Conservation (phyloP, 441 rosid species). For the Capsella rubella region DNA sequence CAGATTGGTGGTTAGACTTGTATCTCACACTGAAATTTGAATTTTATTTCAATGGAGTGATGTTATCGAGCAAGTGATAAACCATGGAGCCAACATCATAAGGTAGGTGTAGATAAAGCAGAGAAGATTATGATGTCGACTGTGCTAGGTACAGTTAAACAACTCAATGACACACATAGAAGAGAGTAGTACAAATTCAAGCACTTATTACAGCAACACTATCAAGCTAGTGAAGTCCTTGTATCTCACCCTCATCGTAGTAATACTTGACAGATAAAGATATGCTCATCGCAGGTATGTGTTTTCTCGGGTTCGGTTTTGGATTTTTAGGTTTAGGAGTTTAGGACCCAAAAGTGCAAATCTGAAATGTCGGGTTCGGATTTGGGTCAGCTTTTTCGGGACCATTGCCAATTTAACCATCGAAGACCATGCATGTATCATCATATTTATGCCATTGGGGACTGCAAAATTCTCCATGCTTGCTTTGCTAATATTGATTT, state of each 20-base stretch:
- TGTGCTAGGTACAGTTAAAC: not conserved
- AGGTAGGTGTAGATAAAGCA: not conserved
- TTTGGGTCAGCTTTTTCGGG: too few species aligned
- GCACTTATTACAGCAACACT: not conserved
- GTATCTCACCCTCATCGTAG: not conserved
- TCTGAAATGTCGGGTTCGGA: too few species aligned
- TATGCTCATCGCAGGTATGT: constrained; percentile 7
- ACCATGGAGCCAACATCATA: not conserved
- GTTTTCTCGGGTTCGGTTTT: too few species aligned
- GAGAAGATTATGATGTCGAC: not conserved
- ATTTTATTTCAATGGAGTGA: not conserved
- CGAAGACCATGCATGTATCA: too few species aligned
- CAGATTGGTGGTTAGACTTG: not conserved
- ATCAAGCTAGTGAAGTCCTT: not conserved
- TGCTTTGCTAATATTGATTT: too few species aligned
- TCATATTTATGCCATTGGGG: too few species aligned
- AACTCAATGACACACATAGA: not conserved
- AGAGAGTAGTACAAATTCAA: not conserved
- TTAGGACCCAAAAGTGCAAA: too few species aligned
- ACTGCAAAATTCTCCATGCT: too few species aligned
- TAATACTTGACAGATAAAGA: not conserved
- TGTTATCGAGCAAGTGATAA: not conserved
- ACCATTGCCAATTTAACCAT: too few species aligned
- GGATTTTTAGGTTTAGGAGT: not conserved
- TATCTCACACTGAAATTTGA: not conserved